Evolutionary conservation across 2,329 filamentous ascomycete species (phyloP).

Genomic region (Phialocephala subalpina): DNA sequence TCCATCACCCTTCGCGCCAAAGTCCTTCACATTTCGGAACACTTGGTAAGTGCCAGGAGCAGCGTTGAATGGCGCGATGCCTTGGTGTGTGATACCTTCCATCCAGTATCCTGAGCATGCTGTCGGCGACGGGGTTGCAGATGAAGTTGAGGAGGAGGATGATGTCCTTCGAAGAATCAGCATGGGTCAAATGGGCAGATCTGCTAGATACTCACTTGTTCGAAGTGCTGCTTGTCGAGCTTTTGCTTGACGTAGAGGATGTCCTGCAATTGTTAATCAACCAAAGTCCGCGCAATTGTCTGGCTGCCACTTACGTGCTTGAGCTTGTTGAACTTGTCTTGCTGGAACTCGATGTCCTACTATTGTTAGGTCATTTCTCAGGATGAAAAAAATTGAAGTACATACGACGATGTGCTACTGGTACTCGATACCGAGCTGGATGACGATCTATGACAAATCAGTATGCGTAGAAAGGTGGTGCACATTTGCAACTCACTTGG

Average conservation of each 20-base stretch:
- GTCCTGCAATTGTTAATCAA: background rate
- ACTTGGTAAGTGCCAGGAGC: constrained; percentile 17
- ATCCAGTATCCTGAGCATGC: constrained; percentile 5
- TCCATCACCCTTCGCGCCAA: constrained; percentile 50
- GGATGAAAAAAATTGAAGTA: background rate
- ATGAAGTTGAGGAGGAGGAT: background rate
- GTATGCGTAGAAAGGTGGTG: background rate
- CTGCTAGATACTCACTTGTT: background rate
- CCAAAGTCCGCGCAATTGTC: background rate
- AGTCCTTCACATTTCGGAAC: constrained; percentile 22
- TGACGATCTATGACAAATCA: background rate
- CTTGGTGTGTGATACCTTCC: constrained; percentile 2
- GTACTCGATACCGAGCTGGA: background rate
- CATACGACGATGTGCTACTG: background rate
- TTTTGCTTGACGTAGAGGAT: background rate
- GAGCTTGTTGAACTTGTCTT: background rate
- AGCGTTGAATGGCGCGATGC: constrained; percentile 9
- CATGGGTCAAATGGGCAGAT: background rate
- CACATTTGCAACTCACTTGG: background rate
- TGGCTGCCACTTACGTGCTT: background rate
- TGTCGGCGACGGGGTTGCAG: background rate
- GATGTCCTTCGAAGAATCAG: background rate
- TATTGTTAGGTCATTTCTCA: background rate
- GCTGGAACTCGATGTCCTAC: constrained; percentile 2
- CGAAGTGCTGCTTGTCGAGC: background rate